Evolutionary conservation across 2,329 filamentous ascomycete genomes (phyloP), one percentile per base, ranked within the genome.

Genomic region (Phyllosticta citribraziliensis): DNA sequence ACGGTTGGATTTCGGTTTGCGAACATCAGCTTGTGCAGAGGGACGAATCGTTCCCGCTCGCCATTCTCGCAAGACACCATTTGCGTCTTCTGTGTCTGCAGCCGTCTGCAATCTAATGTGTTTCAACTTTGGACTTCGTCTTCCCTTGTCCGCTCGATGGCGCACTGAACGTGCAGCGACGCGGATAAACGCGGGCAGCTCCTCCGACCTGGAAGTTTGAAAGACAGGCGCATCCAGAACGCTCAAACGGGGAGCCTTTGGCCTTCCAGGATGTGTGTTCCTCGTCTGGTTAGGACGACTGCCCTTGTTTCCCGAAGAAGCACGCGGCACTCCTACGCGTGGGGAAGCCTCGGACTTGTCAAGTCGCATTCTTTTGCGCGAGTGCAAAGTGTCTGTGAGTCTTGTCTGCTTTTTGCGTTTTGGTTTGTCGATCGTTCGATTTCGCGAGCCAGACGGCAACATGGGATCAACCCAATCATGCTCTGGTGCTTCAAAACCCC

Each of bases 31-130:
- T 47, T 24, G 30, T 25, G n/a, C 40, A 10, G 59, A 57, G 14
- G 19, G 55, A 17, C 19, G 20, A n/a, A 80, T 72, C 19, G 64
- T 70, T 19, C 83, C 82, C 40, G 70, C 69, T 64, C 71, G 77
- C 84, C 83, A 85, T 61, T 79, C 73, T 54, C 68, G 71, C 57
- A 86, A 71, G 2, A 76, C 74, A 33, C 67, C 65, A 57, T 78
- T 80, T 8, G 80, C 81, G 66, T 86, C 83, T 55, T 76, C 72
- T 0, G 82, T 85, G 63, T 86, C 84, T 9, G 73, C 66, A 33
- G 70, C 72, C 24, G 79, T 83, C 17, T 77, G 78, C 25, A 86
- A 69, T 57, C 76, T 74, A 56, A 85, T 74, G 47, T 79, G 73
- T 65, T 85, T 84, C 56, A 73, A 71, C 22, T 72, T 74, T 17